Evolutionary conservation across 2,329 filamentous ascomycete species (phyloP).

Genomic region (Xenoacremonium recifei): DNA sequence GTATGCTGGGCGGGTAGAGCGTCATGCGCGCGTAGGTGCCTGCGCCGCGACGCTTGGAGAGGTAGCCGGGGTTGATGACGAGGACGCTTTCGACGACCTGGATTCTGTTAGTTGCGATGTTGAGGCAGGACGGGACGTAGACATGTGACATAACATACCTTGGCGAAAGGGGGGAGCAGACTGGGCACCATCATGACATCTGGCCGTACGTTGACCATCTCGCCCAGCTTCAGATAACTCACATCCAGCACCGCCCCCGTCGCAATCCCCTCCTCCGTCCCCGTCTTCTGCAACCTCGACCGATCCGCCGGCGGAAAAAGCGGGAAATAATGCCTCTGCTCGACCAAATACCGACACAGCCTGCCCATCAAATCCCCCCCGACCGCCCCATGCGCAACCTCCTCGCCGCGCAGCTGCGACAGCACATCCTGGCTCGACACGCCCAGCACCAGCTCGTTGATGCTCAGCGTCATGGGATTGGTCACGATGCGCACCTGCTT

Average conservation of each 20-base stretch:
- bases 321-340: slow-evolving; percentile 89
- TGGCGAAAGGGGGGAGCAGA: slow-evolving; percentile 80
- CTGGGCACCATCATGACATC: slow-evolving; percentile 85
- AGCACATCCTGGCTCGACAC: slow-evolving; percentile 83
- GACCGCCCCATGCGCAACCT: slow-evolving; percentile 41
- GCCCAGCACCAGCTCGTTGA: slow-evolving; percentile 85
- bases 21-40: slow-evolving; percentile 84
- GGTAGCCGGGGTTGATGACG: slow-evolving; percentile 83
- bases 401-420: slow-evolving; percentile 76
- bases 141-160: too few species aligned
- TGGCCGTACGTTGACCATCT: slow-evolving; percentile 83
- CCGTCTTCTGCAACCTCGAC: slow-evolving; percentile 63
- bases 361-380: slow-evolving; percentile 61
- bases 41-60: slow-evolving; percentile 80
- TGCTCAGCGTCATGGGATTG: slow-evolving; percentile 83
- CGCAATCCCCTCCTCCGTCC: slow-evolving; percentile 56
- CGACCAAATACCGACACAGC: slow-evolving; percentile 74
- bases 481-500: slow-evolving; percentile 76
- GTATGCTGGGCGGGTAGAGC: slow-evolving; percentile 63
- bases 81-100: slow-evolving; percentile 89
- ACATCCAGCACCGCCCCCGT: slow-evolving; percentile 80
- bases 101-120: too few species aligned
- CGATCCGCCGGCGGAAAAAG: slow-evolving; percentile 79
- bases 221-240: slow-evolving; percentile 81
- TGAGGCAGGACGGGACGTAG: too few species aligned